phyloP scores from a whole-genome alignment of 208 protist genomes.

The Endotrypanum monterogeii region DNA sequence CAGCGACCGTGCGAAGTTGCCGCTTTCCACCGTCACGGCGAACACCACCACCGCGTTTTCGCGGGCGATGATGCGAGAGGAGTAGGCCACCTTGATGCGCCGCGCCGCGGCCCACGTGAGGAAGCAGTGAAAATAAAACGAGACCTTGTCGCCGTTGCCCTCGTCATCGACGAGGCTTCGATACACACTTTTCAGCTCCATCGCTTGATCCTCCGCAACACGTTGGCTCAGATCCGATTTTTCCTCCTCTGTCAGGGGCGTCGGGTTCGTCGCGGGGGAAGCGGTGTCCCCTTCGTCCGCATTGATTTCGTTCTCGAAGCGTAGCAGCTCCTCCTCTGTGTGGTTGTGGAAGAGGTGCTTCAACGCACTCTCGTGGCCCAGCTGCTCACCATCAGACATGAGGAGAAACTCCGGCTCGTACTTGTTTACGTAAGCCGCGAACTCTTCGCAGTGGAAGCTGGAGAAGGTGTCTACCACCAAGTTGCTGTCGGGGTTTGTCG shows the following conservation, averaged over 20 bases:
- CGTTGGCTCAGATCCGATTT: constrained; percentile 22
- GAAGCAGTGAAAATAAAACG: constrained; percentile 83
- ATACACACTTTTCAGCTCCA: constrained; percentile 44
- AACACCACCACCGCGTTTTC: constrained; percentile 89
- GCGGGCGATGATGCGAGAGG: constrained; percentile 77
- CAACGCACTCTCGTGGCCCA: constrained; percentile 49
- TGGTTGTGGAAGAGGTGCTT: constrained; percentile 63
- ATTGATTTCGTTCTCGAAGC: constrained; percentile 3
- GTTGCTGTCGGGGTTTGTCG: constrained; percentile 33
- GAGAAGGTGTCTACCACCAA: constrained; percentile 69
- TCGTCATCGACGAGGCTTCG: constrained; percentile 79
- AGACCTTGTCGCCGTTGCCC: constrained; percentile 52
- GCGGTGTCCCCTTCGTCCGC: constrained; percentile 11
- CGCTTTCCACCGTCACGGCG: constrained; percentile 65
- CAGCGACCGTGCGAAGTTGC: constrained; percentile 62
- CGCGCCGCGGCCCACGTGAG: constrained; percentile 65
- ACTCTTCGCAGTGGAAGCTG: constrained; percentile 69
- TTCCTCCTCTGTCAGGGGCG: constrained; percentile 14
- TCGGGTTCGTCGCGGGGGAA: not conserved
- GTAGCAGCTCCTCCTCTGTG: constrained; percentile 29
- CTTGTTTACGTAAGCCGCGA: constrained; percentile 53
- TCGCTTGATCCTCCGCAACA: constrained; percentile 20
- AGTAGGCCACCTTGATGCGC: constrained; percentile 83
- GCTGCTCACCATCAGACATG: constrained; percentile 89
- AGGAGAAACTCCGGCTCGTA: constrained; percentile 89